Evolutionary conservation across 2,329 filamentous ascomycete genomes (phyloP).

Genomic region (Hymenoscyphus infarciens): DNA sequence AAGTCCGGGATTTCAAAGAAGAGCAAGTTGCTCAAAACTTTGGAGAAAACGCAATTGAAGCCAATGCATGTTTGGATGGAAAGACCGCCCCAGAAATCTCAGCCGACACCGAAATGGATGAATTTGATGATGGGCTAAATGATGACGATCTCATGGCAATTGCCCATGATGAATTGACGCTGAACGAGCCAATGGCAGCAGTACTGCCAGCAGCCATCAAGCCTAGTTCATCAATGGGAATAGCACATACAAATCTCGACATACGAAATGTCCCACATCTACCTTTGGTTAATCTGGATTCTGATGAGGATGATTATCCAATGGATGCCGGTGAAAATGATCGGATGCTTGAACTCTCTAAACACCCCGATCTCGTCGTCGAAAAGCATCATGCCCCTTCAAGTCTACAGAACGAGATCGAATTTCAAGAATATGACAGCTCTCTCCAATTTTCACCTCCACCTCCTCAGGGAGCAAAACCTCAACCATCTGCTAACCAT

Average conservation of each 20-base stretch:
- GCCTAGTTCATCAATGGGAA: not conserved
- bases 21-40: not conserved
- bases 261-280: not conserved
- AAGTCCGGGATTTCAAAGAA: not conserved
- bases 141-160: conserved; percentile 29
- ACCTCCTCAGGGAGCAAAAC: conserved; percentile 8
- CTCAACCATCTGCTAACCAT: conserved; percentile 14
- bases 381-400: conserved; percentile 24
- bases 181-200: not conserved
- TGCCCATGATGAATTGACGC: conserved; percentile 11
- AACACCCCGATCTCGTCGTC: conserved; percentile 12
- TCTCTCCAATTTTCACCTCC: conserved; percentile 31
- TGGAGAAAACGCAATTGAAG: not conserved
- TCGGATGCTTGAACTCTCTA: conserved; percentile 26
- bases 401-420: conserved; percentile 20
- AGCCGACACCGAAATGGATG: conserved; percentile 14
- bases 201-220: not conserved
- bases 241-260: too few species aligned
- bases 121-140: conserved; percentile 28
- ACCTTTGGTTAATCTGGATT: not conserved
- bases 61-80: not conserved
- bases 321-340: conserved; percentile 22
- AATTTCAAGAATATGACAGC: conserved; percentile 27
- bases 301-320: conserved; percentile 3
- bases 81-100: not conserved